Base-by-base conservation (phyloP, 2,329 filamentous ascomycete genomes). In the Monosporascus sp. region DNA sequence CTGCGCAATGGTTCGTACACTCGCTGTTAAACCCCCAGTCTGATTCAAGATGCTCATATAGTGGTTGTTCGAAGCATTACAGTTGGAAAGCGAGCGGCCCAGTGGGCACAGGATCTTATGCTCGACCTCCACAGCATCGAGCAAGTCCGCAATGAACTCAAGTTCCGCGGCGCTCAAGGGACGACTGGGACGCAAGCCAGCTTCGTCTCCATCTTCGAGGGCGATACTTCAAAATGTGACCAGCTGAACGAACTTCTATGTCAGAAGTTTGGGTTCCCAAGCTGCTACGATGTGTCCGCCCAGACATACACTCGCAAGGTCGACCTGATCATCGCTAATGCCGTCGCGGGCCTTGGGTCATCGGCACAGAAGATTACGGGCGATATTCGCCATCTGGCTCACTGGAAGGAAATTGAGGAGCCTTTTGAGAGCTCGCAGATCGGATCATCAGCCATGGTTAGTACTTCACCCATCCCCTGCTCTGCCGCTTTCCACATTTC, bases 101-200 rank as follows among this genome's bases (percentile, higher is more conserved):
- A 87, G 61, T 90, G 87, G 86, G 79, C 85, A 24, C 86, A 89
- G 64, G 86, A 90, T 63, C 76, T 90, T 20, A 71, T 88, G 54
- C 83, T 90, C 72, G 90, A 93, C 64, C 77, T 95, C 50, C 76
- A 84, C 54, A 83, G 84, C 63, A 77, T 94, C 46, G 85, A 91
- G 73, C 75, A 78, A 43, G 86, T 83, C 7, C 81, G 85, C 36
- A 74, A 79, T 16, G 82, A 84, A 27, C 79, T 95, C 36, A 76
- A 80, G 54, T 91, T 94, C 77, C 85, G 90, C 54, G 56, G 58
- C 59, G 52, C 38, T 37, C 43, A 68, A 60, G 74, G 75, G 19
- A 90, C 87, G 26, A 91, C 87, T 1, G 83, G 87, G 52, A 89
- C 86, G 1, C 88, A 93, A 71, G 90, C 88, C 2, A 86, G 82